Evolutionary conservation across 257 asterid genomes (phyloP).

Genomic region (Phtheirospermum japonicum): DNA sequence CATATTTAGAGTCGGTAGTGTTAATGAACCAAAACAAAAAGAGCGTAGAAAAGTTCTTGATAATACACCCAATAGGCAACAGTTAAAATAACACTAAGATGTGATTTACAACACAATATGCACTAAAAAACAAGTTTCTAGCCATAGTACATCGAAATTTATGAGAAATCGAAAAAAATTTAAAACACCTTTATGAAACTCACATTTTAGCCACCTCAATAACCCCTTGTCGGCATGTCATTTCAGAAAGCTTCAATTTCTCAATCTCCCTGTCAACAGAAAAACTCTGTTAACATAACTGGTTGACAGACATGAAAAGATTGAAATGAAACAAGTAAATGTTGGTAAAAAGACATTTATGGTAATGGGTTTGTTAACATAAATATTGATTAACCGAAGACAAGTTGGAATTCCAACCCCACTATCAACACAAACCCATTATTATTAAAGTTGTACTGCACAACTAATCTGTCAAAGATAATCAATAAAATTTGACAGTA

Average conservation of each 20-base stretch:
- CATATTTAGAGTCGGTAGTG: no score
- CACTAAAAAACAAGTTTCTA: not conserved
- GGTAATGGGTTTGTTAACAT: no score
- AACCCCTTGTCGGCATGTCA: constrained; percentile 95
- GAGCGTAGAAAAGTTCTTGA: not conserved
- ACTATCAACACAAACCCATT: not conserved
- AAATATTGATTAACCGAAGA: no score
- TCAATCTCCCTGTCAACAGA: constrained; percentile 72
- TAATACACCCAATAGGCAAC: not conserved
- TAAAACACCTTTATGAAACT: constrained; percentile 32
- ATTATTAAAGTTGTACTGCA: not conserved
- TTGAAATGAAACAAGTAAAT: not conserved
- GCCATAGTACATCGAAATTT: not conserved
- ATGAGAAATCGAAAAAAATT: not conserved
- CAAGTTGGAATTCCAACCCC: not conserved
- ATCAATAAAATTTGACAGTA: not conserved
- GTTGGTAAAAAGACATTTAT: not conserved
- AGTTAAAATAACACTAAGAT: not conserved
- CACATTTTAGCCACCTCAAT: constrained; percentile 93
- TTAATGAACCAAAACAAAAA: no score
- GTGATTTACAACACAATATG: not conserved
- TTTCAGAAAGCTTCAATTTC: constrained; percentile 84
- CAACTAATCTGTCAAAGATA: not conserved
- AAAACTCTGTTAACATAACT: constrained; percentile 19
- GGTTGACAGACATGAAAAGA: not conserved